phyloP scores from a whole-genome alignment of 1,139 yeast species.

The Blastobotrys illinoisensis region DNA sequence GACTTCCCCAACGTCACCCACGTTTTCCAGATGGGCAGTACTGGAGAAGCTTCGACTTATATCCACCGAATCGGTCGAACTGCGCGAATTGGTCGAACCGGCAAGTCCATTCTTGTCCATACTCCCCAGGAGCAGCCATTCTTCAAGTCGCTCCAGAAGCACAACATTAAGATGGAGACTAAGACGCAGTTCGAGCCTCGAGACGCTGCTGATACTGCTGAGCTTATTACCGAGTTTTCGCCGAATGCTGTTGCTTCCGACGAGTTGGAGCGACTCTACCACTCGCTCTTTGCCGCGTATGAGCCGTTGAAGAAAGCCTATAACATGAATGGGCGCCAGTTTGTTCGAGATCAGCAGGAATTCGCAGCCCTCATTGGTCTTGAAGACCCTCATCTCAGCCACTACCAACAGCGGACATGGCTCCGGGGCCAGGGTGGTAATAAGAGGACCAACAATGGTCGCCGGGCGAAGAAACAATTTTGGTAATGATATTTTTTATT shows the following conservation, averaged over 20 bases:
- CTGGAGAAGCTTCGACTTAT: conserved; percentile 68
- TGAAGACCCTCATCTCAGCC: neutral
- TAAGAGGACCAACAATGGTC: neutral
- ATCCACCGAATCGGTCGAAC: conserved; percentile 95
- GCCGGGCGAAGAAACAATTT: neutral
- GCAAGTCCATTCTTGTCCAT: conserved; percentile 38
- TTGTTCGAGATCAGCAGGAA: conserved; percentile 9
- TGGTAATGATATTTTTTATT: neutral
- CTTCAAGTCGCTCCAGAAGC: conserved; percentile 18
- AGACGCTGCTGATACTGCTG: conserved; percentile 1
- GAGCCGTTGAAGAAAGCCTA: conserved; percentile 5
- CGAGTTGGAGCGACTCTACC: conserved; percentile 3
- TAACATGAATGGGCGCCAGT: conserved; percentile 3
- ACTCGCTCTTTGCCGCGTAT: conserved; percentile 9
- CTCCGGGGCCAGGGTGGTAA: neutral
- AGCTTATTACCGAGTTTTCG: conserved; percentile 3
- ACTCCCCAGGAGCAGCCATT: conserved; percentile 24
- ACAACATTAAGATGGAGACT: conserved; percentile 20
- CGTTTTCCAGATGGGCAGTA: conserved; percentile 76
- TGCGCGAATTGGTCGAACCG: conserved; percentile 85
- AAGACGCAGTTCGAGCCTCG: conserved; percentile 13
- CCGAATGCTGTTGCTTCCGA: conserved; percentile 2
- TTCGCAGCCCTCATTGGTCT: conserved; percentile 11
- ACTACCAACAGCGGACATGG: neutral
- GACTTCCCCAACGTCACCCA: conserved; percentile 83